Evolutionary conservation across 805 yeast species (phyloP).

Genomic region (Torulaspora quercuum): DNA sequence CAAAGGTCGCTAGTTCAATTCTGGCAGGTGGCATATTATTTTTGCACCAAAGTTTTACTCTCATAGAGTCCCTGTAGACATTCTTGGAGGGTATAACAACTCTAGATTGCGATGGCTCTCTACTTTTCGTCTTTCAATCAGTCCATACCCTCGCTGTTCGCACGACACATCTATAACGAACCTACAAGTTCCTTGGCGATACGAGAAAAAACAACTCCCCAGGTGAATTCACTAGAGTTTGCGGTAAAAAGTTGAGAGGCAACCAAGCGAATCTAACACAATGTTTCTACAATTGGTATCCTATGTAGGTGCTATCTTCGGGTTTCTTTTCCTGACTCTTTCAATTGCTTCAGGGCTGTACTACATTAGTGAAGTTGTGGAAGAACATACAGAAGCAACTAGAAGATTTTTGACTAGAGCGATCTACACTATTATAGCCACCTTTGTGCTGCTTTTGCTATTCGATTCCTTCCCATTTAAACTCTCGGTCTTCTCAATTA

Average conservation of each 20-base stretch:
- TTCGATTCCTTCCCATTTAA: constrained; percentile 78
- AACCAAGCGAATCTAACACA: constrained; percentile 1
- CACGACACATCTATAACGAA: too few relatives aligned
- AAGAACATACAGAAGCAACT: constrained; percentile 87
- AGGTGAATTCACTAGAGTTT: too few relatives aligned
- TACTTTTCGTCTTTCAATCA: too few relatives aligned
- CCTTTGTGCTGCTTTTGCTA: constrained; percentile 55
- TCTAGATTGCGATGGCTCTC: too few relatives aligned
- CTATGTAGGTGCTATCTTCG: constrained; percentile 55
- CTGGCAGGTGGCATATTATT: constrained; percentile 70
- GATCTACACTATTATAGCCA: constrained; percentile 57
- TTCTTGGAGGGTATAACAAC: too few relatives aligned
- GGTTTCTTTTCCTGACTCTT: constrained; percentile 58
- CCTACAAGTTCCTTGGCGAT: too few relatives aligned
- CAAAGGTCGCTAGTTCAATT: constrained; percentile 95
- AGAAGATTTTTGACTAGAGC: constrained; percentile 60
- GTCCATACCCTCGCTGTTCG: too few relatives aligned
- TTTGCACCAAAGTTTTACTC: too few relatives aligned
- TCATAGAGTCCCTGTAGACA: too few relatives aligned
- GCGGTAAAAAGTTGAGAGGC: too few relatives aligned
- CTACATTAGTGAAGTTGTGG: constrained; percentile 87
- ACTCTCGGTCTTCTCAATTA: constrained; percentile 62
- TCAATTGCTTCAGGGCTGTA: constrained; percentile 88
- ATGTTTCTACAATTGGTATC: constrained; percentile 63
- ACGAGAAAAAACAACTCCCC: neutral